These are phyloP conservation scores for Suillus plorans DNA, from an alignment of 768 basidiomycete genomes.

Conservation along the genomic window DNA sequence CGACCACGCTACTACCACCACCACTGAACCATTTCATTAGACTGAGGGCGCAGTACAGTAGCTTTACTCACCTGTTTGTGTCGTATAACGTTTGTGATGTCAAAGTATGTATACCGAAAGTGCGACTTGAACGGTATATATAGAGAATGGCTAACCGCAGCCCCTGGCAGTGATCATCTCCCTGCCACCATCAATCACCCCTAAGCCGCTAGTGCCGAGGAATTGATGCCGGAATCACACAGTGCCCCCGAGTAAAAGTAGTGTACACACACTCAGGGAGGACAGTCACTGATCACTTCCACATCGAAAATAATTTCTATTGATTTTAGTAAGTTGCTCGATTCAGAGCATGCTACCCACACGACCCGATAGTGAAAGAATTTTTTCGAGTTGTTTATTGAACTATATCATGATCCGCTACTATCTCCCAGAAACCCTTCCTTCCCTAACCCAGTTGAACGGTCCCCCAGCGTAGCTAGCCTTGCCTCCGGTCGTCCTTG, in stretches of 20 bases:
- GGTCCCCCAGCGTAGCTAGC: background rate
- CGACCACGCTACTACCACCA: background rate
- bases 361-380: slow-evolving; percentile 12
- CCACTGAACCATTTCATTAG: background rate
- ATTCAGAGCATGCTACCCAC: slow-evolving; percentile 9
- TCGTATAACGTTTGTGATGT: background rate
- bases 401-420: slow-evolving; percentile 6
- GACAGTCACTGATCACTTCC: background rate
- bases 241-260: background rate
- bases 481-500: background rate
- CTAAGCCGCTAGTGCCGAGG: background rate
- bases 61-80: background rate
- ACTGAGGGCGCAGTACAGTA: background rate
- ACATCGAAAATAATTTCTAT: background rate
- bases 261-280: background rate
- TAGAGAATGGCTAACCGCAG: background rate
- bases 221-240: background rate
- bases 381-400: slow-evolving; percentile 8
- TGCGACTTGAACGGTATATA: background rate
- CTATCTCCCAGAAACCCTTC: background rate
- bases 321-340: slow-evolving; percentile 5
- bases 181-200: background rate
- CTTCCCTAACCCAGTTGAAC: slow-evolving; percentile 3
- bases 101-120: background rate
- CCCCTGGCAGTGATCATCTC: background rate